These are phyloP conservation scores for Colletotrichum sp. DNA, from an alignment of 2,329 filamentous ascomycete species.

Conservation along the genomic window DNA sequence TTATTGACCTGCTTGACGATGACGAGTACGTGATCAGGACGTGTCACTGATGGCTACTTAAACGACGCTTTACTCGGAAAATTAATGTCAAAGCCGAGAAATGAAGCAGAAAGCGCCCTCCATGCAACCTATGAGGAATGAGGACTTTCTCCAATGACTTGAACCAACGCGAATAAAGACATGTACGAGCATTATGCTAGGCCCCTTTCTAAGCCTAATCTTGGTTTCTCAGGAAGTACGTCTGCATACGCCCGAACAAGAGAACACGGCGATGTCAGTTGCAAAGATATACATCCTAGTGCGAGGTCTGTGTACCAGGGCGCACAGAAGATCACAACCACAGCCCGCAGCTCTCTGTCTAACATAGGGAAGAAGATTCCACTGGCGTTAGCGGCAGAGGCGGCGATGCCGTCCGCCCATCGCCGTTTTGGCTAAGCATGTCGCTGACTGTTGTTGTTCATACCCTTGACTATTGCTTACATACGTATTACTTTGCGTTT, in stretches of 20 bases:
- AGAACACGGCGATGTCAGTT: too few relatives aligned
- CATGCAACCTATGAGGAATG: not conserved
- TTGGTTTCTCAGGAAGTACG: not conserved
- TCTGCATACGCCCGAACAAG: not conserved
- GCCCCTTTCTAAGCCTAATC: not conserved
- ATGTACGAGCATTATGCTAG: too few relatives aligned
- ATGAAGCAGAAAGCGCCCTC: too few relatives aligned
- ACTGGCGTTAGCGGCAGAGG: not conserved
- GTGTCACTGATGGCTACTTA: not conserved
- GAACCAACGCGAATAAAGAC: not conserved
- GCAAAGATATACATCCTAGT: not conserved
- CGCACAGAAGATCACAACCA: not conserved
- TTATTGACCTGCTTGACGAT: not conserved
- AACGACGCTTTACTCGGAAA: not conserved
- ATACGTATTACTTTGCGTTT: not conserved
- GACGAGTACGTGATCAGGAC: not conserved
- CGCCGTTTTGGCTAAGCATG: not conserved
- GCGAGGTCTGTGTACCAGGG: not conserved
- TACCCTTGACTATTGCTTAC: not conserved
- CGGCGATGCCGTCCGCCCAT: not conserved
- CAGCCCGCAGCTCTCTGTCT: not conserved
- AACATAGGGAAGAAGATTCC: not conserved
- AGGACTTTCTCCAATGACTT: not conserved
- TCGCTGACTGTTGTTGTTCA: not conserved
- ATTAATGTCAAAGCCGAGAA: not conserved